These are phyloP conservation scores for Paecilomyces niveus DNA, from an alignment of 2,329 filamentous ascomycete genomes.

Conservation along the genomic window DNA sequence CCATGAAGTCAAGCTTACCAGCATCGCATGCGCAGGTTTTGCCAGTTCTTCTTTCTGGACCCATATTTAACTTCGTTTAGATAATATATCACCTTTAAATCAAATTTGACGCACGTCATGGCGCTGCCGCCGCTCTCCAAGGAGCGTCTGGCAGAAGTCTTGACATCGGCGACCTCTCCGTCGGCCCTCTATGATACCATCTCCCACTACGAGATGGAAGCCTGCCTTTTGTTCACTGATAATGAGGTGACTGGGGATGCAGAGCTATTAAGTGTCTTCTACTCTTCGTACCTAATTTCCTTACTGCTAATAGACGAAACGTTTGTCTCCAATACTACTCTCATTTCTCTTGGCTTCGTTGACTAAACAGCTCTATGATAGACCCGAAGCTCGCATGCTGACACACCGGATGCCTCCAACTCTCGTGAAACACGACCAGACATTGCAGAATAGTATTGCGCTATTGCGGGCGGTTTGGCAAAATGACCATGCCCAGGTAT, in stretches of 20 bases:
- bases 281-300: slow-evolving; percentile 32
- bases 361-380: slow-evolving; percentile 9
- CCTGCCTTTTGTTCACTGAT: slow-evolving; percentile 21
- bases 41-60: slow-evolving; percentile 1
- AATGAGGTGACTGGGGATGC: slow-evolving; percentile 13
- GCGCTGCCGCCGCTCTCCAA: slow-evolving; percentile 21
- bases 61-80: neutral
- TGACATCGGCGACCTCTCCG: slow-evolving; percentile 20
- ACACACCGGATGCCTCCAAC: slow-evolving; percentile 27
- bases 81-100: too few relatives aligned
- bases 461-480: slow-evolving; percentile 34
- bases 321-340: slow-evolving; percentile 16
- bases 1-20: slow-evolving; percentile 3
- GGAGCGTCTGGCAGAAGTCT: slow-evolving; percentile 22
- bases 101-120: slow-evolving; percentile 14
- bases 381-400: slow-evolving; percentile 34
- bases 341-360: neutral
- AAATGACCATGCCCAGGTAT: slow-evolving; percentile 27
- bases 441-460: slow-evolving; percentile 28
- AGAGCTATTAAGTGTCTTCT: slow-evolving; percentile 29
- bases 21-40: neutral
- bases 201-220: slow-evolving; percentile 27
- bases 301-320: slow-evolving; percentile 33
- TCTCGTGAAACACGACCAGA: slow-evolving; percentile 20
- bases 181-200: slow-evolving; percentile 29